These are phyloP conservation scores for Saccharum spontaneum DNA, from an alignment of 176 grass and related monocot genomes.

Conservation along the genomic window DNA sequence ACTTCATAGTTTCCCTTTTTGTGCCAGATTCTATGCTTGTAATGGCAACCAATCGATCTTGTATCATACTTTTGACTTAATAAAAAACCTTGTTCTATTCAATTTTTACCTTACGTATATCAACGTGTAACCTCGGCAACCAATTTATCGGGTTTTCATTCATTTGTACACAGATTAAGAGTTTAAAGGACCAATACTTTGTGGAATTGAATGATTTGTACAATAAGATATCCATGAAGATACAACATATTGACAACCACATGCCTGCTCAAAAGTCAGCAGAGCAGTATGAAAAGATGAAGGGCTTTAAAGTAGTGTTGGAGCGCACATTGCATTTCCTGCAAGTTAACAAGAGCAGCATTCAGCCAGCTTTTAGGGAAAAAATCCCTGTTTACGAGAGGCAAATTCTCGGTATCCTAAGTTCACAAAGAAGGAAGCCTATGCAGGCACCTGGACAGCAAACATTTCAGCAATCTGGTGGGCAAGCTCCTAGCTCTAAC, in stretches of 20 bases:
- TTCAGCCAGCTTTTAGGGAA: slow-evolving; percentile 51
- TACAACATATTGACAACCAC: slow-evolving; percentile 56
- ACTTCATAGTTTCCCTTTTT: background rate
- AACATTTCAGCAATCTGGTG: slow-evolving; percentile 54
- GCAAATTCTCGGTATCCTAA: slow-evolving; percentile 56
- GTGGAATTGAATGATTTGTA: slow-evolving; percentile 52
- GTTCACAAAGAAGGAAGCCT: slow-evolving; percentile 58
- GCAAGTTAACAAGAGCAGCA: slow-evolving; percentile 41
- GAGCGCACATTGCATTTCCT: slow-evolving; percentile 46
- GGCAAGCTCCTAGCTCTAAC: slow-evolving; percentile 15
- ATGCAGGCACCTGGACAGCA: slow-evolving; percentile 48
- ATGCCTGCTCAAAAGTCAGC: slow-evolving; percentile 29
- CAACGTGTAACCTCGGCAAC: background rate
- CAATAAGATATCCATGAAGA: slow-evolving; percentile 59
- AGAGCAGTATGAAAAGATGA: slow-evolving; percentile 58
- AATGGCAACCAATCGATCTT: background rate
- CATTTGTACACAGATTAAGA: slow-evolving; percentile 57
- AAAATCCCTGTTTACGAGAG: slow-evolving; percentile 51
- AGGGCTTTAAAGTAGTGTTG: slow-evolving; percentile 42
- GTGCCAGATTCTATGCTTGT: background rate
- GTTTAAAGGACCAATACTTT: slow-evolving; percentile 61
- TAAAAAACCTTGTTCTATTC: background rate
- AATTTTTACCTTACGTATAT: background rate
- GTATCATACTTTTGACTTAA: background rate
- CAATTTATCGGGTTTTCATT: slow-evolving; percentile 15